These are phyloP conservation scores for Ampelocalamus luodianensis DNA, from an alignment of 176 grass and related monocot species.

Conservation along the genomic window DNA sequence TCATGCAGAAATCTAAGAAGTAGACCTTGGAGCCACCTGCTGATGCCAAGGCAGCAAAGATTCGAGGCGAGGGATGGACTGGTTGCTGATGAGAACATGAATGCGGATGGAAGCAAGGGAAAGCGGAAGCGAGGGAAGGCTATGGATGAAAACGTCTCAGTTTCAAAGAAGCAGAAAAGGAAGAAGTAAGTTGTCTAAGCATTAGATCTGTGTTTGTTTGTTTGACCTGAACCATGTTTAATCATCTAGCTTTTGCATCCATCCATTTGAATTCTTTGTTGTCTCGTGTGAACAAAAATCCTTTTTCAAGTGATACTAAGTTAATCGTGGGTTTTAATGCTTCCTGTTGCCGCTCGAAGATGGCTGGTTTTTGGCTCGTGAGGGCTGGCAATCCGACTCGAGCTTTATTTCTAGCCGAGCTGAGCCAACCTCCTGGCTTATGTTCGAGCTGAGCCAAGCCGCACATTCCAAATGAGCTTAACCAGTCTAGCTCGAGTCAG, in stretches of 20 bases:
- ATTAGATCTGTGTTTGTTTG: neutral
- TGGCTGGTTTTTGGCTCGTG: no score
- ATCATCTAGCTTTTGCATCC: conserved; percentile 6
- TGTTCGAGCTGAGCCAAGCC: no score
- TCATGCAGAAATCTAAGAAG: conserved; percentile 49
- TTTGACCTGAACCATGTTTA: neutral
- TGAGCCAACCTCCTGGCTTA: no score
- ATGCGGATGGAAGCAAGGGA: conserved; percentile 30
- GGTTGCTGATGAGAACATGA: neutral
- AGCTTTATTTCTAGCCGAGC: no score
- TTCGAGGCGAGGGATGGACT: conserved; percentile 17
- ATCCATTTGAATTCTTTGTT: neutral
- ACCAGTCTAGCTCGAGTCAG: no score
- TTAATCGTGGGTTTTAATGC: neutral
- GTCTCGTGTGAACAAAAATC: neutral
- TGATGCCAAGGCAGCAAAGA: conserved; percentile 7
- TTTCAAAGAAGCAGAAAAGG: conserved; percentile 82
- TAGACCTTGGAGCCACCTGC: neutral
- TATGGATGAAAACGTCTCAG: conserved; percentile 47
- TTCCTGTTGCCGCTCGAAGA: no score
- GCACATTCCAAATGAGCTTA: no score
- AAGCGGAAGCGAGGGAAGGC: conserved; percentile 58
- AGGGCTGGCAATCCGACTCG: no score
- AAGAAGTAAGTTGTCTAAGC: conserved; percentile 67
- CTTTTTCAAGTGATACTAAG: neutral